Conservation (phyloP, 805 yeast genomes). For the Cyberlindnera mrakii region DNA sequence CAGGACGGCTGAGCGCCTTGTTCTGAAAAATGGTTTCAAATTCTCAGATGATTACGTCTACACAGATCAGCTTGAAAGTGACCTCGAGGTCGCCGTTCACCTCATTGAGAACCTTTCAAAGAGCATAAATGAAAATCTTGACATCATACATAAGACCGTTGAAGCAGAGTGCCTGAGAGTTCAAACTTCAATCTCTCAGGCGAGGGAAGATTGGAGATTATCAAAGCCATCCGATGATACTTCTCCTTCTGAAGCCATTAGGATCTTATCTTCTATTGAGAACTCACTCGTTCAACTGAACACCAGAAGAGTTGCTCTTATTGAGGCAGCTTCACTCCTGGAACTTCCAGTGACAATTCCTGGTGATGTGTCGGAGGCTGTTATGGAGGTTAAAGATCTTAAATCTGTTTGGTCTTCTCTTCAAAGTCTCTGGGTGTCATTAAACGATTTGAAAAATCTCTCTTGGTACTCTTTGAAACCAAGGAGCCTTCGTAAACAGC, state of each 20-base stretch:
- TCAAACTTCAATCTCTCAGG: constrained; percentile 24
- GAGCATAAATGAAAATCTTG: constrained; percentile 36
- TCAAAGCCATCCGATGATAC: constrained; percentile 40
- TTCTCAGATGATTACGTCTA: constrained; percentile 52
- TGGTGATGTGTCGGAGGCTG: constrained; percentile 26
- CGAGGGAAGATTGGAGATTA: constrained; percentile 41
- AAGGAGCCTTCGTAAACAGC: constrained; percentile 34
- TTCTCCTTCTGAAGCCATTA: constrained; percentile 40
- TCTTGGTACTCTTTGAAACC: constrained; percentile 48
- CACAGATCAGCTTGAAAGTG: constrained; percentile 56
- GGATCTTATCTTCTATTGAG: constrained; percentile 23
- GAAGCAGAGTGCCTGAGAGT: constrained; percentile 34
- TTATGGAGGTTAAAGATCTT: constrained; percentile 50
- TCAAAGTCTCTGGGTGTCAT: constrained; percentile 40
- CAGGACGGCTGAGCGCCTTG: constrained; percentile 29
- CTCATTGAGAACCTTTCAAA: constrained; percentile 30
- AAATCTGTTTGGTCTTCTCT: constrained; percentile 61
- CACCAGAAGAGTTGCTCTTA: constrained; percentile 7
- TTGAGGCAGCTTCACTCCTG: constrained; percentile 29
- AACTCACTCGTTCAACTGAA: constrained; percentile 22
- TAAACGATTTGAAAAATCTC: constrained; percentile 35
- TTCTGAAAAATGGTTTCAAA: constrained; percentile 38
- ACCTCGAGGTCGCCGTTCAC: constrained; percentile 35
- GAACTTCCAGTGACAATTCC: constrained; percentile 26
- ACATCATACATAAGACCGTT: constrained; percentile 36